Percentiles rank a stretch among this genome's conserved stretches.
These are phyloP conservation scores for Hyphopichia khmerensis DNA, from an alignment of 1,139 yeast genomes.

Conservation along the genomic window DNA sequence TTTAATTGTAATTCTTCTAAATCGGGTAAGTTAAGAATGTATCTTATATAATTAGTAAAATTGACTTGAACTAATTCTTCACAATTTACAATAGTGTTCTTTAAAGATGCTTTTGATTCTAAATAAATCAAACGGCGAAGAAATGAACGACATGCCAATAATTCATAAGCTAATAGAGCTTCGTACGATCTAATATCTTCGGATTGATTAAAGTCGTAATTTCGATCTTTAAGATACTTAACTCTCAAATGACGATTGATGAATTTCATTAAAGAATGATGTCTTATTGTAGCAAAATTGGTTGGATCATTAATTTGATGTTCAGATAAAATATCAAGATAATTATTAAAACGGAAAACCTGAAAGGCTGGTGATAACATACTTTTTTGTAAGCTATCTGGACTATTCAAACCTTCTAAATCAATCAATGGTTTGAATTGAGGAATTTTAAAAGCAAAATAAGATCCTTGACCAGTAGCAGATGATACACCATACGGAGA, in stretches of 20 bases:
- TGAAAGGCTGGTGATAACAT: conserved; percentile 33
- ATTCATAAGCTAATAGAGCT: conserved; percentile 31
- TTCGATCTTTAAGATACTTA: conserved; percentile 5
- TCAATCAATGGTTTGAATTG: conserved; percentile 23
- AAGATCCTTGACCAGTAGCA: not conserved
- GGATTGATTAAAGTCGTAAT: conserved; percentile 11
- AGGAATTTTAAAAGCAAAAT: conserved; percentile 6
- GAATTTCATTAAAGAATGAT: conserved; percentile 37
- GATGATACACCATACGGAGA: not conserved
- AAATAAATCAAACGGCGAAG: conserved; percentile 24
- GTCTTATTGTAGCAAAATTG: conserved; percentile 41
- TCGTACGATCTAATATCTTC: conserved; percentile 28
- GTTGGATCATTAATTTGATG: conserved; percentile 40
- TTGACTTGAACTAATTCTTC: conserved; percentile 43
- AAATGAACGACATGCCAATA: conserved; percentile 27
- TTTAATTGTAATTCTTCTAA: conserved; percentile 10
- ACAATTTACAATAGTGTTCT: conserved; percentile 14
- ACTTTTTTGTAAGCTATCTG: conserved; percentile 18
- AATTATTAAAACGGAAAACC: conserved; percentile 32
- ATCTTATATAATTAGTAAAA: conserved; percentile 39
- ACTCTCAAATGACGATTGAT: conserved; percentile 23
- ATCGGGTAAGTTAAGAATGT: conserved; percentile 31
- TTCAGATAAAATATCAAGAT: conserved; percentile 31
- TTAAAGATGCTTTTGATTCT: conserved; percentile 8
- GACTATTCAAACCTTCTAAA: conserved; percentile 25